Base-by-base conservation (phyloP, 1,284 basidiomycete species). In the Tilletiaria anomala region DNA sequence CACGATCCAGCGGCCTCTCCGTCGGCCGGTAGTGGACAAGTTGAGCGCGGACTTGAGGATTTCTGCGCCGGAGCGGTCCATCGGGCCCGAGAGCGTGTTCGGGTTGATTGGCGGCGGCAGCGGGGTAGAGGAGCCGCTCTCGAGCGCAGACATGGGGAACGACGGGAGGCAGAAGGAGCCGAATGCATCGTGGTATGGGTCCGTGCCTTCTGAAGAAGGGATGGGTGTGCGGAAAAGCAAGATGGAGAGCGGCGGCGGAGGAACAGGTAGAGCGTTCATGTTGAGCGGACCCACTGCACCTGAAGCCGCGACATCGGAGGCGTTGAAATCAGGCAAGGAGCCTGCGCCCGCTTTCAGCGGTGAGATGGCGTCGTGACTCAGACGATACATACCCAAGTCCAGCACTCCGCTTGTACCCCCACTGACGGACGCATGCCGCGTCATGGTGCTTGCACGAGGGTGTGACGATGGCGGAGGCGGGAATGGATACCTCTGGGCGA, bases 171-270 rank as follows among this genome's bases (percentile, higher is more conserved):
- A 63, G 39, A 65, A 63, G 3, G 58, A 44, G 3, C 62, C 62
- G 40, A 65, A 65, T 31, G 53, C 51, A 40, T 65, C 61, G 35
- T 65, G 62, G 29, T 61, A 65, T 1, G 62, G 54, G 43, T 65
- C 62, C 6, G 62, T 65, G 35, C 62, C 62, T 23, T 56, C 49
- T n/a, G 45, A 37, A 37, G 59, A 46, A 18, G 61, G 47, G 6
- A 63, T 50, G 5, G 62, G 61, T 20, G 57, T 56, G 34, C 62
- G 51, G 22, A 65, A 40, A 16, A 65, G 52, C 21, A 65, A 45
- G 11, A 63, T 43, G 5, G 54, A 51, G 20, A 53, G 39, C 1
- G 52, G 49, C 19, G 26, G 26, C 26, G 26, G 10, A n/a, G 26
- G 26, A n/a, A 29, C n/a, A n/a, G n/a, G n/a, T n/a, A n/a, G n/a